phyloP scores from a whole-genome alignment of 2,329 filamentous ascomycete genomes.

The Xylariaceae sp. region DNA sequence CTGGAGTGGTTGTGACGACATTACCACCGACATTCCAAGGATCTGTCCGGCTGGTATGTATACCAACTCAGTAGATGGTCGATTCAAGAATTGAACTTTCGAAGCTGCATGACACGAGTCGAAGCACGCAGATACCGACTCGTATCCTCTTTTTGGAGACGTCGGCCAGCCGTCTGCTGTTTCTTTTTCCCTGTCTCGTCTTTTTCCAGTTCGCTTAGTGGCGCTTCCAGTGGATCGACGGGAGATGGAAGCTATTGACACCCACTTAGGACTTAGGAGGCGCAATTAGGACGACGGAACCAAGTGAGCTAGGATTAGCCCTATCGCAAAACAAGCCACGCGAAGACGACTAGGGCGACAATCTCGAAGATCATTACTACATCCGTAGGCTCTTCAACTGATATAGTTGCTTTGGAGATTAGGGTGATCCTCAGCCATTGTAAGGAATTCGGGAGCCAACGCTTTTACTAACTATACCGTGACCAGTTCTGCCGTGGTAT shows the following conservation, averaged over 20 bases:
- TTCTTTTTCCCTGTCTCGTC: conserved; percentile 3
- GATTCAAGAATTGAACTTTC: neutral
- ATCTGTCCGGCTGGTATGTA: neutral
- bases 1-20: conserved; percentile 7
- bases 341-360: too few relatives aligned
- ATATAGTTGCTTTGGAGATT: too few relatives aligned
- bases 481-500: too few relatives aligned
- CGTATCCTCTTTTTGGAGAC: too few relatives aligned
- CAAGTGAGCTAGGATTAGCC: neutral
- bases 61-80: too few relatives aligned
- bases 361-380: too few relatives aligned
- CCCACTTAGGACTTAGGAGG: too few relatives aligned
- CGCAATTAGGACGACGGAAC: neutral
- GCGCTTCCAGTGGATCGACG: neutral
- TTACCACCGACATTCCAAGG: neutral
- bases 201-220: neutral
- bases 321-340: neutral
- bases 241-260: neutral
- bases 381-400: too few relatives aligned
- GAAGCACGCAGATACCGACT: neutral
- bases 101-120: neutral
- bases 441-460: too few relatives aligned
- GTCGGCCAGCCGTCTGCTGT: too few relatives aligned
- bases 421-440: too few relatives aligned
- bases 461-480: too few relatives aligned